Evolutionary conservation across 495 filamentous ascomycete genomes (phyloP), one percentile per base, ranked within the genome.

Genomic region (Cercophora sp.): DNA sequence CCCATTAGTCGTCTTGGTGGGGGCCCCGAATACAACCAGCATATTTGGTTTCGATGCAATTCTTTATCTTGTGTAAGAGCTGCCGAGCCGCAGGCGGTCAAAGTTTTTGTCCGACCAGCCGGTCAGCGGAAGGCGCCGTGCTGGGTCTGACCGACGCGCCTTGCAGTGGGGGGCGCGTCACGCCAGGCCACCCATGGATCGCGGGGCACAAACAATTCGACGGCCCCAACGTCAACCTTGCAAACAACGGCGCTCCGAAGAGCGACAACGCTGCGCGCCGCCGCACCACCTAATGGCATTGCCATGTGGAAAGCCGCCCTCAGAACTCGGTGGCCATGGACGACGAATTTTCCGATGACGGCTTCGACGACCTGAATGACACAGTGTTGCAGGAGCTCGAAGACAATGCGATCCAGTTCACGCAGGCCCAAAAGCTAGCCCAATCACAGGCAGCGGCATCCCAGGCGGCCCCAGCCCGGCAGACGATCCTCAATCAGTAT

Each of bases 311-410:
- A 13, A 15, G 5, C 27, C 27, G 20, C 48, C 46, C 36, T 48
- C 55, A 24, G 52, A 15, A 20, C 42, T 19, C 49, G 39, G 36
- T 49, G 50, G 45, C 54, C 48, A 74, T 78, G 70, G 75, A 78
- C 65, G 68, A 78, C 64, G 68, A 73, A 8, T 78, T 70, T 35
- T 73, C 69, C 20, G 75, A 78, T 54, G 75, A 75, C 57, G 72
- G 65, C 23, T 66, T 78, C 57, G 73, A 76, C 49, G 57, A 66
- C 37, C 65, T 78, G n/a, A 64, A 73, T 62, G 69, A 66, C 52
- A 66, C 64, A 23, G 56, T 58, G 24, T 58, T 77, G 13, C 62
- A 75, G 45, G 64, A 77, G 51, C 69, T 78, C 36, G 75, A 78
- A 51, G 67, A 75, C 60, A 68, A 70, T 54, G 75, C 75, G 22